Conservation (phyloP, 2,329 filamentous ascomycete genomes). For the Penicillium olsonii region DNA sequence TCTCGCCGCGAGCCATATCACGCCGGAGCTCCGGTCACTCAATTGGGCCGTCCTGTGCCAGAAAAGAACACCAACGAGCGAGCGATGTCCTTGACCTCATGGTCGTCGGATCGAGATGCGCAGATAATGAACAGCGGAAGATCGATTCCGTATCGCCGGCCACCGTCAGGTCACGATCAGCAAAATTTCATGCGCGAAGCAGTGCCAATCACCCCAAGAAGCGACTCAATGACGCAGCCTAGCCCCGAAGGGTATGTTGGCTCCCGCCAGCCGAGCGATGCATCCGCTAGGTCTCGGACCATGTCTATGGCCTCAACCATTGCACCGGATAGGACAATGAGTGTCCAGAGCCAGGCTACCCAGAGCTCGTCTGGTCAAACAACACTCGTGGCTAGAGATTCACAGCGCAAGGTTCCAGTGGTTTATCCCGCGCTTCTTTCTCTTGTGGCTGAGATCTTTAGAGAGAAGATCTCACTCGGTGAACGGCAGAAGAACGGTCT, state of each 20-base stretch:
- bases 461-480: constrained; percentile 79
- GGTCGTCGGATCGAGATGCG: constrained; percentile 70
- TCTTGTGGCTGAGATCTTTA: constrained; percentile 89
- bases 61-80: constrained; percentile 91
- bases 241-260: constrained; percentile 41
- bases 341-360: constrained; percentile 57
- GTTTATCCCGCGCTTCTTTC: constrained; percentile 94
- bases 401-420: constrained; percentile 72
- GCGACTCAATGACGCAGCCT: constrained; percentile 45
- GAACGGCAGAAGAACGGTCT: constrained; percentile 96
- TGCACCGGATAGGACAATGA: constrained; percentile 60
- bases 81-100: constrained; percentile 93
- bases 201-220: constrained; percentile 17
- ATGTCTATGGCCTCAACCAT: constrained; percentile 87
- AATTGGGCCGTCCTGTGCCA: constrained; percentile 86
- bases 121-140: constrained; percentile 88
- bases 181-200: background rate
- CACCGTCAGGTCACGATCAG: constrained; percentile 54
- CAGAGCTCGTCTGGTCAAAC: constrained; percentile 51
- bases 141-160: constrained; percentile 76
- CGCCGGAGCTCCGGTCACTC: constrained; percentile 69
- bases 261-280: constrained; percentile 46
- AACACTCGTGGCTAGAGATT: constrained; percentile 59
- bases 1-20: constrained; percentile 79
- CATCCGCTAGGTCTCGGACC: constrained; percentile 57